Evolutionary conservation across 139 green algal genomes (phyloP).

Genomic region (Micractinium sp.): DNA sequence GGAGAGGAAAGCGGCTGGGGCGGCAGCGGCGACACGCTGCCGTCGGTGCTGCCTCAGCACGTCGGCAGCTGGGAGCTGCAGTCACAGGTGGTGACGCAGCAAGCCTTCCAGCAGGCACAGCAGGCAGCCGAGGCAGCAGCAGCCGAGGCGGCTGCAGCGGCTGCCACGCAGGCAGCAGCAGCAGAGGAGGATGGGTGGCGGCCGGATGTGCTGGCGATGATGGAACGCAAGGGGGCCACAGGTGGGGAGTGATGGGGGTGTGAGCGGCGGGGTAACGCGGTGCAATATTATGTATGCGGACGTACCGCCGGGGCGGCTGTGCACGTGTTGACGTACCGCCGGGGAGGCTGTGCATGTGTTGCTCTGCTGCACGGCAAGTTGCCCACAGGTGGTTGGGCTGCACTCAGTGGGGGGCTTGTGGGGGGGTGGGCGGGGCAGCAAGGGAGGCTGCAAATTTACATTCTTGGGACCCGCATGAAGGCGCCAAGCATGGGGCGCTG

Average conservation of each 20-base stretch:
- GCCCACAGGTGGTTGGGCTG: neutral
- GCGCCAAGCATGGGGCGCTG: no score
- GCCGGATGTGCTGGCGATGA: conserved; percentile 4
- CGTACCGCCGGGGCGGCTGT: neutral
- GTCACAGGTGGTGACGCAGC: conserved; percentile 17
- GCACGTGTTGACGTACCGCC: neutral
- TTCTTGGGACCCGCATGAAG: no score
- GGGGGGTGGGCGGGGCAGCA: no score
- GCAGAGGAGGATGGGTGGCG: neutral
- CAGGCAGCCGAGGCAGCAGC: neutral
- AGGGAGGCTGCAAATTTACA: no score
- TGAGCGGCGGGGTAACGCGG: neutral
- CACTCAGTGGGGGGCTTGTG: neutral
- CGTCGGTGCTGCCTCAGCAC: conserved; percentile 29
- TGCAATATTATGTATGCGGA: neutral
- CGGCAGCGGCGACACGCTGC: neutral
- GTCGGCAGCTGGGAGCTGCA: conserved; percentile 26
- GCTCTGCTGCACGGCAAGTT: neutral
- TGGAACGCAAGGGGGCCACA: conserved; percentile 26
- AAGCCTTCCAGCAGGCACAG: conserved; percentile 10
- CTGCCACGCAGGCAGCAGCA: neutral
- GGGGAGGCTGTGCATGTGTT: neutral
- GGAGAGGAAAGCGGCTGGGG: neutral
- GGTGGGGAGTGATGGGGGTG: neutral
- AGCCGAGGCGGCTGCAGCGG: neutral